Evolutionary conservation across 768 basidiomycete species (phyloP), one percentile per base, ranked within the genome.

Genomic region (Gyrodon lividus): DNA sequence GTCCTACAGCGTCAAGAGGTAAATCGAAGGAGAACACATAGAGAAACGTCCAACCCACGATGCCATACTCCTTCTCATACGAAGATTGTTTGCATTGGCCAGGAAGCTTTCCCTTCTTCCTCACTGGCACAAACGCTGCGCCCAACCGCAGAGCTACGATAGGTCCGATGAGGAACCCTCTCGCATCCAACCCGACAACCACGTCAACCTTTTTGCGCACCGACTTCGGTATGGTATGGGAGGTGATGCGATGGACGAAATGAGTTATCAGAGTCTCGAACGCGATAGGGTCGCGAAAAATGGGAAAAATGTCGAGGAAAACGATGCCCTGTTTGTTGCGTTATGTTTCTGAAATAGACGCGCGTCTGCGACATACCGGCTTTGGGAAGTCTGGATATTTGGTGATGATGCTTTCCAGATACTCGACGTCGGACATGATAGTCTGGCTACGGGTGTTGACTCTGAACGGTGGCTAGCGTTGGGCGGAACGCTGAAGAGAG

Each of bases 31-130:
- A 50, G 13, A 35, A 40, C 14, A 38, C 20, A 30, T 19, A 34
- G 26, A 45, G 6, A 46, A 51, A 34, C 41, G 17, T 33, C 4
- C 43, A 5, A 71, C 84, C 65, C 59, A 92, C 92, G n/a, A 70
- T 63, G 40, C 94, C 95, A 59, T 98, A 97, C 67, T 99, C 97
- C 76, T 97, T 97, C 69, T 86, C 82, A 59, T 93, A 99, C 19
- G 77, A 78, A 2, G 82, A 87, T 28, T 77, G 75, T 41, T 85
- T 78, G 66, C 87, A 89, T 59, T 82, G 64, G 41, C 97, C 97
- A 6, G 97, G 97, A n/a, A 99, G 78, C 70, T 98, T 99, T 5
- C 94, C 95, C 54, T 75, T 74, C 73, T 99, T 99, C 53, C 97
- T 80, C 30, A 98, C 94, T 2, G 97, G 95, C 3, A 97, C 93